Evolutionary conservation across 495 filamentous ascomycete species (phyloP).

Genomic region (Neurospora cerealis): DNA sequence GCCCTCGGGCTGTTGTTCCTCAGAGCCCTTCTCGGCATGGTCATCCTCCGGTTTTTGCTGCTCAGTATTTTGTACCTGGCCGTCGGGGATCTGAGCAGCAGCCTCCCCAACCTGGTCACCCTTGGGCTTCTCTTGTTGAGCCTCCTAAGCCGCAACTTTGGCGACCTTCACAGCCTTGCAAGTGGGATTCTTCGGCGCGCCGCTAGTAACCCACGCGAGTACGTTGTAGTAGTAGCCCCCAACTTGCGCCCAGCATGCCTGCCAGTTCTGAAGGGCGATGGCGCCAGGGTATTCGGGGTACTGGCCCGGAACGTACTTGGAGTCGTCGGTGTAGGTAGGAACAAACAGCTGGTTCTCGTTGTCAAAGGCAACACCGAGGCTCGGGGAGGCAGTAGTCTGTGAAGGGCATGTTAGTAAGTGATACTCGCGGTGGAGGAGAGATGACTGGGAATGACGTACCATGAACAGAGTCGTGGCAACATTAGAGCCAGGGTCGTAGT

Average conservation of each 20-base stretch:
- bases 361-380: constrained; percentile 35
- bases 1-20: neutral
- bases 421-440: constrained; percentile 30
- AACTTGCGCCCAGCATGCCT: constrained; percentile 41
- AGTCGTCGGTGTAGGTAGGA: constrained; percentile 36
- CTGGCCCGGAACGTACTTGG: constrained; percentile 12
- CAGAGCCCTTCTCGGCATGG: neutral
- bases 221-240: constrained; percentile 41
- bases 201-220: constrained; percentile 37
- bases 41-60: neutral
- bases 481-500: constrained; percentile 36
- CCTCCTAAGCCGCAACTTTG: neutral
- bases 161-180: constrained; percentile 39
- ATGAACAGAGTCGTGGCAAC: constrained; percentile 32
- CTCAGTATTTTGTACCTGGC: neutral
- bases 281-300: constrained; percentile 4
- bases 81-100: neutral
- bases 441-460: constrained; percentile 25
- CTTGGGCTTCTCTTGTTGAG: neutral
- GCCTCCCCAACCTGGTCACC: neutral
- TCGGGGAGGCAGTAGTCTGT: neutral
- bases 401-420: constrained; percentile 37
- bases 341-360: constrained; percentile 29
- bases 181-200: constrained; percentile 44
- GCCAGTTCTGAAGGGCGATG: constrained; percentile 35